Evolutionary conservation across 495 filamentous ascomycete species (phyloP).

Genomic region (Sporormia fimetaria): DNA sequence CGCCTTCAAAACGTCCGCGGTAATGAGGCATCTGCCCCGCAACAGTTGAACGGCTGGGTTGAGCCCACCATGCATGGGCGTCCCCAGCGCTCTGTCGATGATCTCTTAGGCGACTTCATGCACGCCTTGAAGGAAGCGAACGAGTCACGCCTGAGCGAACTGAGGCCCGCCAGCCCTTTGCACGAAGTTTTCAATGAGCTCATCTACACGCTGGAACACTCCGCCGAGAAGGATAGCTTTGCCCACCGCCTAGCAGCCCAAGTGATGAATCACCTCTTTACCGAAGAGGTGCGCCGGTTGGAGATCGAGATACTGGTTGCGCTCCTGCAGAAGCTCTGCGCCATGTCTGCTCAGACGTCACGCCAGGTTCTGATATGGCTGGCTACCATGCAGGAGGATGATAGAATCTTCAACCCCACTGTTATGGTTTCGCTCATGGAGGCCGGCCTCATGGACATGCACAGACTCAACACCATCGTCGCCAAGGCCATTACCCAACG

Average conservation of each 20-base stretch:
- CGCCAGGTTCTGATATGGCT: constrained; percentile 63
- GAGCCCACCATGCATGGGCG: constrained; percentile 42
- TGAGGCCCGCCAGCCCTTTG: constrained; percentile 33
- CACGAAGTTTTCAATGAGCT: constrained; percentile 38
- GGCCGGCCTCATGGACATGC: constrained; percentile 60
- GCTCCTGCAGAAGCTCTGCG: constrained; percentile 67
- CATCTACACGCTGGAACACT: constrained; percentile 39
- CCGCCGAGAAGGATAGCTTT: constrained; percentile 48
- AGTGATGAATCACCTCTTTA: constrained; percentile 59
- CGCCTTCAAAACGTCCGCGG: constrained; percentile 29
- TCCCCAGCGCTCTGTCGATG: constrained; percentile 49
- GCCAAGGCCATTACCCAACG: constrained; percentile 58
- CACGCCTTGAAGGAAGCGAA: constrained; percentile 50
- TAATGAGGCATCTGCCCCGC: constrained; percentile 35
- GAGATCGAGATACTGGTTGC: constrained; percentile 76
- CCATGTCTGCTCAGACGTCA: constrained; percentile 61
- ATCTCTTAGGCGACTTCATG: constrained; percentile 58
- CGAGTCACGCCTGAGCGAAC: constrained; percentile 59
- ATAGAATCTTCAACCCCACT: constrained; percentile 64
- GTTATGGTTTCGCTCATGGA: constrained; percentile 69
- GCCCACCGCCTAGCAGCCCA: constrained; percentile 56
- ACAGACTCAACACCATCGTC: constrained; percentile 65
- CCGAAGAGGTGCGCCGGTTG: constrained; percentile 46
- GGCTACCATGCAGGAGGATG: constrained; percentile 56
- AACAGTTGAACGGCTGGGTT: constrained; percentile 53